Conservation (phyloP, 2,329 filamentous ascomycete species). For the Ophiostoma triangulosporum region DNA sequence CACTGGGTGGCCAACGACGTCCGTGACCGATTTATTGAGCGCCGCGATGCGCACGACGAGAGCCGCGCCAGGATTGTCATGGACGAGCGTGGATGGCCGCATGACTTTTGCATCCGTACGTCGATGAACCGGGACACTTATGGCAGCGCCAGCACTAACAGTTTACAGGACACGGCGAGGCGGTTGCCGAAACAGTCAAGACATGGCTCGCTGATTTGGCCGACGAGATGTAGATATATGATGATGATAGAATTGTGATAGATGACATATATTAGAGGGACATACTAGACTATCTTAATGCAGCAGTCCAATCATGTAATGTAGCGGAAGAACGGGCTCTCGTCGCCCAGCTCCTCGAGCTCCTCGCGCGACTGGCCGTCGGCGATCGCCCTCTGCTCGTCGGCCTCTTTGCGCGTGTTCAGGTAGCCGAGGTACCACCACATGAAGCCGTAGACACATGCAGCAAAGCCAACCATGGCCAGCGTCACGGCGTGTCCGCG, state of each 20-base stretch:
- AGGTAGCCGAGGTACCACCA: conserved; percentile 1
- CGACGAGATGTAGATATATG: background rate
- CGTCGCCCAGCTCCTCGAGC: background rate
- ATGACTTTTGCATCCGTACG: conserved; percentile 47
- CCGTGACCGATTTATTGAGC: conserved; percentile 42
- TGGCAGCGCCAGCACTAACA: conserved; percentile 6
- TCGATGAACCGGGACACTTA: conserved; percentile 6
- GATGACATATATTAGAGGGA: background rate
- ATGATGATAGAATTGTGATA: background rate
- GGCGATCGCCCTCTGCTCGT: background rate
- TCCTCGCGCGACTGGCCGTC: background rate
- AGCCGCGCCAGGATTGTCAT: conserved; percentile 36
- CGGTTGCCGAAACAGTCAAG: conserved; percentile 33
- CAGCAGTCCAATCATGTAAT: too few relatives aligned
- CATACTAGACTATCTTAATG: too few relatives aligned
- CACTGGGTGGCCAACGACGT: conserved; percentile 47
- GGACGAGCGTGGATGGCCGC: conserved; percentile 40
- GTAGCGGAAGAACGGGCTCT: background rate
- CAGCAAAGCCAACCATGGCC: background rate
- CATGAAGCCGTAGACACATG: background rate
- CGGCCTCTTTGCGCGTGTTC: background rate
- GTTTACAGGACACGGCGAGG: conserved; percentile 31
- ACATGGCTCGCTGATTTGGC: conserved; percentile 40
- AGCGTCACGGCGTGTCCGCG: background rate
- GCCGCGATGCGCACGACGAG: conserved; percentile 17